Evolutionary conservation across 129 eudicot species (phyloP), one percentile per base, ranked within the genome.

Genomic region (Artemisia annua): DNA sequence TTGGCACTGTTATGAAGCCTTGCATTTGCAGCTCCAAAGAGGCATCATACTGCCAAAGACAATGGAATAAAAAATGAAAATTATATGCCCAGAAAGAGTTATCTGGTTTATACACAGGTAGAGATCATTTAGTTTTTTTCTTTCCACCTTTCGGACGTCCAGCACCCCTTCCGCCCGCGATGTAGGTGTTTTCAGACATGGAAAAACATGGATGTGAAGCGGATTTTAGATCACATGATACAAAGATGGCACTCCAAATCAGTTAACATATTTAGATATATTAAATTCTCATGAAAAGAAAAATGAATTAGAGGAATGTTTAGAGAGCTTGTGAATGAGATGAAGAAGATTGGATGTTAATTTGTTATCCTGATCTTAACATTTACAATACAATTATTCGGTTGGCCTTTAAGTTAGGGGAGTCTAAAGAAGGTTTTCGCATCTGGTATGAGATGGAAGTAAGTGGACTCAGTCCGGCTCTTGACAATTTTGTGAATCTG

Each of bases 201-300:
- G 85, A 85, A 75, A 82, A 46, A 67, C 54, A 70, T 44, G 84
- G 85, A 5, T 90, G 96, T 57, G 85, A 83, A 48, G 88, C 90
- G 11, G 96, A 90, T 81, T 82, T 75, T 90, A 64, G 83, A 87
- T 63, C 76, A 50, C 66, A 87, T 90, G 96, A 80, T 90, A 76
- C 87, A 90, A 61, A 72, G 48, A 73, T 90, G 90, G n/a, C 85
- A 82, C 68, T 17, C 96, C 96, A 2, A 87, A 83, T 68, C 90
- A 83, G 53, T 80, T 85, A 10, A 89, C 90, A 35, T 89, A 85
- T 77, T 65, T 87, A 55, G 82, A 80, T 59, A 85, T 89, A 3
- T 14, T 89, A 66, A 54, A 85, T 72, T 79, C 96, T 20, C 93
- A 87, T 49, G 96, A 89, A 84, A 89, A 85, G 80, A 89, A 89